Base-by-base conservation (phyloP, 768 basidiomycete genomes). In the Cubamyces sp. region DNA sequence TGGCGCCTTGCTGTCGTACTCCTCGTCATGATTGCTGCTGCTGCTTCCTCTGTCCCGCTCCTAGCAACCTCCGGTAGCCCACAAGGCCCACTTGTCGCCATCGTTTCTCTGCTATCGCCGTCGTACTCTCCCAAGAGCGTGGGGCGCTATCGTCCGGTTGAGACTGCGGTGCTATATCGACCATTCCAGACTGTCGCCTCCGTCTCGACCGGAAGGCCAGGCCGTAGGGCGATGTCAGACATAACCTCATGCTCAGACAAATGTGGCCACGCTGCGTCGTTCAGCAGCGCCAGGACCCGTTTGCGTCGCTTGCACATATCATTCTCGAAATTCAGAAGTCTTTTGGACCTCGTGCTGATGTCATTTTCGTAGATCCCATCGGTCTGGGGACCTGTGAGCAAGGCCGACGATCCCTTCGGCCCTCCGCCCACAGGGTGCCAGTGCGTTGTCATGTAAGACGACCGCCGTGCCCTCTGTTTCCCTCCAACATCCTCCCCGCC, bases 321-420 rank as follows among this genome's bases (percentile, higher is more conserved):
- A 34, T 34, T 9, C 11, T 34, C 34, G 7, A n/a, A 43, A 43
- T 5, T 43, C 42, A 21, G 3, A 18, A 21, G 16, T 3, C 0
- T 34, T 1, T 2, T 23, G 51, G 25, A 6, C 57, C 12, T 18
- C 3, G 30, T 21, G 19, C 69, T 70, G 54, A 70, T 66, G 40
- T 65, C 61, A 3, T 59, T 39, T 55, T 28, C 69, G 23, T 70
- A 95, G 91, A 90, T 96, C 51, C 95, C 96, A 25, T 94, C 92
- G 19, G 93, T 99, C 1, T 99, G 97, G 97, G 97, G 97, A 11
- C 89, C 92, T 23, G 88, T 96, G n/a, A 87, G 86, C 66, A 92
- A 91, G 71, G 86, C 86, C 45, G 93, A 96, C 61, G 96, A 99
- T 73, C 96, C 96, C 50, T 98, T 65, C 51, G 68, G 94, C 71